A percentile compares a stretch with the other conserved stretches of the same genome.
Conservation (phyloP, 1,284 basidiomycete genomes). For the Cronartium ribicola region DNA sequence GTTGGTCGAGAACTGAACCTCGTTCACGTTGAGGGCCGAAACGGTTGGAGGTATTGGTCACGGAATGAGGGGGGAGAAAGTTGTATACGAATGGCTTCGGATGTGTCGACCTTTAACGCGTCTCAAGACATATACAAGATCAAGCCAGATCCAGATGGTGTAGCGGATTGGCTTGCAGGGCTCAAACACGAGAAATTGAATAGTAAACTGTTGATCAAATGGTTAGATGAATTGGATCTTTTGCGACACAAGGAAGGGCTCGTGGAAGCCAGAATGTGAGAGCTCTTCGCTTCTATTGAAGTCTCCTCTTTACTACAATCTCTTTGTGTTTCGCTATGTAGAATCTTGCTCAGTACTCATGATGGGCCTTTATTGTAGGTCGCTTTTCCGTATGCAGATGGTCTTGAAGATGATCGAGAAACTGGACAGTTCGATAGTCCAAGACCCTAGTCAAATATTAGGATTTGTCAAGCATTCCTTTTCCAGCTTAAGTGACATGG, state of each 20-base stretch:
- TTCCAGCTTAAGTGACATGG: background rate
- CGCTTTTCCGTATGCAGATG: constrained; percentile 24
- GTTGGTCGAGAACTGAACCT: constrained; percentile 18
- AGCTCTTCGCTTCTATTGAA: background rate
- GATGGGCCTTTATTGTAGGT: background rate
- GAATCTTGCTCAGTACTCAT: background rate
- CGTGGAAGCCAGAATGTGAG: constrained; percentile 36
- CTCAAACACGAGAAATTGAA: constrained; percentile 10
- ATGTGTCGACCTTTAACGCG: too few species aligned
- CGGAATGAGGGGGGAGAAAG: constrained; percentile 12
- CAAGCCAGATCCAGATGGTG: constrained; percentile 2
- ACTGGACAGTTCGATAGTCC: constrained; percentile 11
- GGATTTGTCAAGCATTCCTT: constrained; percentile 18
- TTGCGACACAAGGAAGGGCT: constrained; percentile 13
- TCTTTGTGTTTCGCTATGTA: background rate
- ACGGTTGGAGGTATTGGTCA: constrained; percentile 12
- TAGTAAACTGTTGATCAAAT: constrained; percentile 3
- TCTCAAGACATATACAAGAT: constrained; percentile 5
- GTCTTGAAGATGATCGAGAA: constrained; percentile 21
- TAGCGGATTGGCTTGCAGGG: constrained; percentile 17
- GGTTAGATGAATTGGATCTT: constrained; percentile 21
- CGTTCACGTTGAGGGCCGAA: background rate
- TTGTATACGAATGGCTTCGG: constrained; percentile 7
- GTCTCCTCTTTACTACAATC: background rate
- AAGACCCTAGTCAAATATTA: constrained; percentile 20